Evolutionary conservation across 179 eudicot species (phyloP).

Genomic region (Silene noctiflora): DNA sequence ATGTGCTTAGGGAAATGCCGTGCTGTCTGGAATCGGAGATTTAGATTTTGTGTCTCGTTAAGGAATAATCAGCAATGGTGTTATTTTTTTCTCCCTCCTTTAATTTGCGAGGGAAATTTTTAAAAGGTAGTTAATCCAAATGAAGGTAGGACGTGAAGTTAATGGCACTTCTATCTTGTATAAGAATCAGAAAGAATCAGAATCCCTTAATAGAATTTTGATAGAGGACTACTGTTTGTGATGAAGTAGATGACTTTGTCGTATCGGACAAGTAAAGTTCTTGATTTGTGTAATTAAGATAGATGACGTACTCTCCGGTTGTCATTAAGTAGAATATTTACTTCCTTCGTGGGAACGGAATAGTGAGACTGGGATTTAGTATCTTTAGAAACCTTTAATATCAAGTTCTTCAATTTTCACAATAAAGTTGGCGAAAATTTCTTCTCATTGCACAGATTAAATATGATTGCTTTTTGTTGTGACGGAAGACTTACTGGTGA

Average conservation of each 20-base stretch:
- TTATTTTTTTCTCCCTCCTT: neutral
- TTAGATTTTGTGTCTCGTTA: neutral
- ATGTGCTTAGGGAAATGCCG: neutral
- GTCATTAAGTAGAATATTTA: neutral
- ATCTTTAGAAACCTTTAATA: neutral
- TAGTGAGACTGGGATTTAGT: neutral
- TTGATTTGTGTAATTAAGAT: neutral
- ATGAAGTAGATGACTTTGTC: neutral
- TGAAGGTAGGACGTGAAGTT: neutral
- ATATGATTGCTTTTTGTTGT: neutral
- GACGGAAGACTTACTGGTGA: neutral
- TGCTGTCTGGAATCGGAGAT: neutral
- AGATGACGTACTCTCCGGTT: neutral
- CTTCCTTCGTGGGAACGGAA: constrained; percentile 5
- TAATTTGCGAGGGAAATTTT: neutral
- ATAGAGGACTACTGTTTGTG: neutral
- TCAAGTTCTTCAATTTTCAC: neutral
- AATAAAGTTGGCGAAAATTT: neutral
- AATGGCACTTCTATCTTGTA: neutral
- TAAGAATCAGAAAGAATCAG: neutral
- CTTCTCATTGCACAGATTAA: neutral
- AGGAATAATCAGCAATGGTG: neutral
- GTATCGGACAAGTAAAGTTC: neutral
- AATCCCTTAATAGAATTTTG: neutral
- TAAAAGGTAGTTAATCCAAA: neutral